Evolutionary conservation across 257 asterid species (phyloP).

Genomic region (Solanum gracilifrons): DNA sequence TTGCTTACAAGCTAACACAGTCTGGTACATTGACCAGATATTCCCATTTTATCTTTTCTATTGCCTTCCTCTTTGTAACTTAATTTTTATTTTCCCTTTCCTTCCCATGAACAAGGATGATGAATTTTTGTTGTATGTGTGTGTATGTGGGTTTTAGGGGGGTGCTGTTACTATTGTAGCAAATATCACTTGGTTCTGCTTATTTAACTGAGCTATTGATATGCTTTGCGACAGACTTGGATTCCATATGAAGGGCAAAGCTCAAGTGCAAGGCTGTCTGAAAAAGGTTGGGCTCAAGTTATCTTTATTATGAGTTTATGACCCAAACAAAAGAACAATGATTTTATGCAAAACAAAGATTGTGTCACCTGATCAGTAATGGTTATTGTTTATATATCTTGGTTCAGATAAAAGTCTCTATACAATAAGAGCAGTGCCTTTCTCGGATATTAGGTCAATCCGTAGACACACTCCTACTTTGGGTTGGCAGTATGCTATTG

Average conservation of each 20-base stretch:
- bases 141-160: neutral
- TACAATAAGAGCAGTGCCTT: constrained; percentile 81
- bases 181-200: neutral
- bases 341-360: neutral
- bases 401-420: constrained; percentile 81
- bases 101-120: neutral
- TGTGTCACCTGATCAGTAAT: neutral
- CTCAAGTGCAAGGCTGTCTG: constrained; percentile 69
- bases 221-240: constrained; percentile 63
- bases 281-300: constrained; percentile 51
- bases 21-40: neutral
- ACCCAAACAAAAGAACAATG: neutral
- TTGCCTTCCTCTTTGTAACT: neutral
- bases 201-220: neutral
- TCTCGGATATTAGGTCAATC: constrained; percentile 76
- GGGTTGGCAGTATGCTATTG: constrained; percentile 91
- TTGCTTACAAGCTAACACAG: neutral
- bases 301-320: neutral
- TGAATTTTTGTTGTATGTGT: neutral
- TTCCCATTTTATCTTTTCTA: neutral
- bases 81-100: neutral
- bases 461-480: constrained; percentile 82
- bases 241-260: constrained; percentile 93
- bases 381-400: constrained; percentile 11
- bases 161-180: neutral